Evolutionary conservation across 179 eudicot species (phyloP).

Genomic region (Monotropa hypopitys): DNA sequence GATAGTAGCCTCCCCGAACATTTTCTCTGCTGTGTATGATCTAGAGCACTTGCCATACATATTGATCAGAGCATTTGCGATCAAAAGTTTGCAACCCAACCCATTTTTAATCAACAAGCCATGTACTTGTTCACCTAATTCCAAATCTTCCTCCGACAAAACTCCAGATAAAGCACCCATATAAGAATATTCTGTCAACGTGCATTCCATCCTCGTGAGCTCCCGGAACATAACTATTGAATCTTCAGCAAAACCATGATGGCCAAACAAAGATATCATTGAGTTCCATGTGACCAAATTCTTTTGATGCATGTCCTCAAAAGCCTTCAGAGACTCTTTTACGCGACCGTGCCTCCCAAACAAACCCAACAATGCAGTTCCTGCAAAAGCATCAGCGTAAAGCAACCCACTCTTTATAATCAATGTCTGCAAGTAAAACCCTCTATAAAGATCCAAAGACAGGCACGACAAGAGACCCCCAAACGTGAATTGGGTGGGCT

Average conservation of each 20-base stretch:
- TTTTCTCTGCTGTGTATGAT: conserved; percentile 24
- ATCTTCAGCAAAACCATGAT: conserved; percentile 34
- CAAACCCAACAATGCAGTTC: conserved; percentile 56
- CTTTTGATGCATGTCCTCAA: conserved; percentile 49
- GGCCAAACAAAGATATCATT: conserved; percentile 47
- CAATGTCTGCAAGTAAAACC: conserved; percentile 26
- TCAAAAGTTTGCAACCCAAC: conserved; percentile 18
- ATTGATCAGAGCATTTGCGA: conserved; percentile 43
- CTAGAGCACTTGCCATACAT: conserved; percentile 40
- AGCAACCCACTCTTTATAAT: conserved; percentile 48
- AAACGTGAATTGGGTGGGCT: conserved; percentile 43
- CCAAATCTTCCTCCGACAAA: conserved; percentile 16
- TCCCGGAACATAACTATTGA: conserved; percentile 35
- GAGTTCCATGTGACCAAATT: conserved; percentile 62
- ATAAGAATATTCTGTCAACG: conserved; percentile 35
- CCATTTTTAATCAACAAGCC: conserved; percentile 46
- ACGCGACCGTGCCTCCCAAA: conserved; percentile 40
- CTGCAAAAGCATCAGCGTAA: conserved; percentile 36
- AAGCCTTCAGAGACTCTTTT: conserved; percentile 39
- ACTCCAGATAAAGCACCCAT: conserved; percentile 47
- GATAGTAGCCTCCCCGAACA: conserved; percentile 25
- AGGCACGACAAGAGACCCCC: conserved; percentile 38
- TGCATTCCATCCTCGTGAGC: conserved; percentile 22
- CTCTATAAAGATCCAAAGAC: conserved; percentile 24
- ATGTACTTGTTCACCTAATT: conserved; percentile 45